Conservation (phyloP, 352 stramenopile species). For the Phytophthora ohioensis region DNA sequence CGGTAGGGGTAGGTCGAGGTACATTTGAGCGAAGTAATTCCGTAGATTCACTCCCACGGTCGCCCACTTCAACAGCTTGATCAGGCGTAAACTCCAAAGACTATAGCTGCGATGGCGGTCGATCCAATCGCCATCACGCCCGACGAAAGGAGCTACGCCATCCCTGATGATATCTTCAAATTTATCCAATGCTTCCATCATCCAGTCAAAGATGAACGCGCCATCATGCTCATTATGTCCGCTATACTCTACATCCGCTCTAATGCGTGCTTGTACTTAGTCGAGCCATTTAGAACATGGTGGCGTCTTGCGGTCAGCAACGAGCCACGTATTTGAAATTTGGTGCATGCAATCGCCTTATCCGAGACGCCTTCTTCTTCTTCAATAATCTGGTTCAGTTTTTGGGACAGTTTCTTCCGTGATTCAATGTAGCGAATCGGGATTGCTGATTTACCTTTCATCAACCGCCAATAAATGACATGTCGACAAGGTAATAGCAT, state of each 20-base stretch:
- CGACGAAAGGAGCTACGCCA: constrained; percentile 13
- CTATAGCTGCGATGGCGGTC: background rate
- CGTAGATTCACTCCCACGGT: background rate
- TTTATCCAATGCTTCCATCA: constrained; percentile 14
- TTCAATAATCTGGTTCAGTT: constrained; percentile 9
- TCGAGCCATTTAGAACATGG: constrained; percentile 9
- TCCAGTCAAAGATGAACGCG: constrained; percentile 1
- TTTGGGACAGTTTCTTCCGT: constrained; percentile 8
- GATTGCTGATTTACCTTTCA: constrained; percentile 1
- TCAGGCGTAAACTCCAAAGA: background rate
- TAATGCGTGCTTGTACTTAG: constrained; percentile 8
- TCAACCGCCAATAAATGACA: constrained; percentile 27
- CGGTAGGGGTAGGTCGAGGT: background rate
- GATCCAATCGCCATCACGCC: constrained; percentile 8
- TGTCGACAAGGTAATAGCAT: constrained; percentile 17
- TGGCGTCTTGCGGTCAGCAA: background rate
- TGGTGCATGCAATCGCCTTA: constrained; percentile 3
- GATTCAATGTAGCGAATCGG: constrained; percentile 6
- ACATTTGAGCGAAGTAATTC: too few relatives aligned
- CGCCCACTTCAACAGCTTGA: background rate
- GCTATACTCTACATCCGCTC: constrained; percentile 11
- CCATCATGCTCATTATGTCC: constrained; percentile 20
- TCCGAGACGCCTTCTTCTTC: constrained; percentile 5
- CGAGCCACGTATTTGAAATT: constrained; percentile 10
- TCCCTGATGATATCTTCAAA: constrained; percentile 20